Base-by-base conservation (phyloP, 2,329 filamentous ascomycete genomes). In the Curvularia spicifera region DNA sequence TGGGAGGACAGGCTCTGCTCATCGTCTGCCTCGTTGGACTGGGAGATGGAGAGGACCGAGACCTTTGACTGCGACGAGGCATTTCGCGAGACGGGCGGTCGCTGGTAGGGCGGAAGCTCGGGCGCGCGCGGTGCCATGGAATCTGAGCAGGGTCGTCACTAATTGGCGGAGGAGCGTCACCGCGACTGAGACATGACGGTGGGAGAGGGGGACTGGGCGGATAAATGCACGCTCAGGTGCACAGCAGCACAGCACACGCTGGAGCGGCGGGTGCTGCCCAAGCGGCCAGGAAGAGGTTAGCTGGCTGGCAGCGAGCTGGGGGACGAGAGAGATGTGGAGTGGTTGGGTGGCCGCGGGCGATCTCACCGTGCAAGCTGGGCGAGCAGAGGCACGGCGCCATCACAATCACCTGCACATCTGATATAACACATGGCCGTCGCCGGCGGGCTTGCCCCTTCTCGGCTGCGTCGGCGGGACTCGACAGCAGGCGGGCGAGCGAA, bases 21-120 rank as follows among this genome's bases (percentile, higher is more conserved):
- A 71, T 80, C 78, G 67, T 80, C 78, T 60, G 77, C 78, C 64
- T 77, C 77, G 74, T 78, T 77, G 62, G 75, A 76, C 54, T 70
- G 74, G 47, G 74, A 76, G 13, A 71, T 73, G 29, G 70, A 67
- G 47, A 71, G 70, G 50, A 71, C 59, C 39, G 75, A 76, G 51
- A 65, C 56, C 61, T 78, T 78, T 55, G 73, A 76, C 55, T 67
- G 64, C 20, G 70, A 58, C 31, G 75, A 77, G 49, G 63, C 63
- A 71, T 75, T 63, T 57, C 74, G 67, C 48, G 56, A 53, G 26
- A 72, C 62, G 48, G 72, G 58, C 28, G 71, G 72, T 29, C 69
- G 71, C 53, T 60, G 52, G 40, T 52, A 56, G 40, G 61, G 66
- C 49, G 60, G 60, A 45, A 59, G 57, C 51, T 56, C 55, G 44